Conservation (phyloP, 2,329 filamentous ascomycete genomes). For the Penicillium sp. region DNA sequence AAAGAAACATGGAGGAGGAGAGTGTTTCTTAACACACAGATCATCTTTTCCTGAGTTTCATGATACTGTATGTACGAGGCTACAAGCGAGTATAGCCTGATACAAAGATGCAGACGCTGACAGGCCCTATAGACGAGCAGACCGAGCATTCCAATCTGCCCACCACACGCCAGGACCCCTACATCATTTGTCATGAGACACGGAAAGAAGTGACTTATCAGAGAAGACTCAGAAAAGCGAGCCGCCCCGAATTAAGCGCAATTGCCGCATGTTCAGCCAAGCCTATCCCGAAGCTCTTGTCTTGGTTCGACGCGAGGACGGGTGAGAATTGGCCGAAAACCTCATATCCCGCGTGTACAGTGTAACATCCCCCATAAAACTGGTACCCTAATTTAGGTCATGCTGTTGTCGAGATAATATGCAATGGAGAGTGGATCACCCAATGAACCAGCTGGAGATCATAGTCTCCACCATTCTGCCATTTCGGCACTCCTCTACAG, state of each 20-base stretch:
- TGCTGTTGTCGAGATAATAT: not conserved
- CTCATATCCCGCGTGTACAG: not conserved
- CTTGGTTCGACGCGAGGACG: conserved; percentile 10
- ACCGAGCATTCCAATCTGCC: not conserved
- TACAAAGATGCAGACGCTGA: not conserved
- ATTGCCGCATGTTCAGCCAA: conserved; percentile 4
- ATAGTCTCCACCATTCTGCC: conserved; percentile 5
- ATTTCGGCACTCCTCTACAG: not conserved
- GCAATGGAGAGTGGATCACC: not conserved
- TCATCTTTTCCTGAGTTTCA: too few species aligned
- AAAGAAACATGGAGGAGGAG: not conserved
- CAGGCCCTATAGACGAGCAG: not conserved
- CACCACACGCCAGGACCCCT: not conserved
- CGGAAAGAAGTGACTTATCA: not conserved
- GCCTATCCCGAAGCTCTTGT: not conserved
- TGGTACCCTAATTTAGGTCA: not conserved
- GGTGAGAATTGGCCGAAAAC: too few species aligned
- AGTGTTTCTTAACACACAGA: not conserved
- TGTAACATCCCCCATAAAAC: not conserved
- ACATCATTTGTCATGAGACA: not conserved
- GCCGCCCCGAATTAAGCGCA: not conserved
- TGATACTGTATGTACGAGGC: not conserved
- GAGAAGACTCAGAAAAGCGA: not conserved
- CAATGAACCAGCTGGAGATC: not conserved
- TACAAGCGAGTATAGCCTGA: not conserved